Percentiles rank a stretch among this genome's conserved stretches.
Conservation (phyloP, 2,329 filamentous ascomycete genomes). For the Fusarium heterosporum region DNA sequence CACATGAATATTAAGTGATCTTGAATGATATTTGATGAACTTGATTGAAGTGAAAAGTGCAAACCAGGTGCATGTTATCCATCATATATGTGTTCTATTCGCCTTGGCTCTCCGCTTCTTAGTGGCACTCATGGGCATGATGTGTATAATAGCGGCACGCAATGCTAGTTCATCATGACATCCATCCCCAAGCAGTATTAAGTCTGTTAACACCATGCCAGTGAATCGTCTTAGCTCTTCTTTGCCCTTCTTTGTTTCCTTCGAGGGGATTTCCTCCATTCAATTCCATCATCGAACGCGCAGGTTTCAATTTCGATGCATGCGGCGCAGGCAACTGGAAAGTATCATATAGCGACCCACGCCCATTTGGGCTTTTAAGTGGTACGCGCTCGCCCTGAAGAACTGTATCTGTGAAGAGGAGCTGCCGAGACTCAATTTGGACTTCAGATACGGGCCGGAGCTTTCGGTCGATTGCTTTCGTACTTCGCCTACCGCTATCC, state of each 20-base stretch:
- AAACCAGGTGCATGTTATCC: neutral
- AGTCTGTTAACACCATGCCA: slow-evolving; percentile 48
- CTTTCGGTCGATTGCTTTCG: slow-evolving; percentile 2
- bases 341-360: slow-evolving; percentile 43
- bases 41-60: neutral
- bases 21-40: neutral
- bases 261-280: slow-evolving; percentile 39
- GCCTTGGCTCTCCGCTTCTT: no score
- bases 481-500: slow-evolving; percentile 7
- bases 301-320: slow-evolving; percentile 35
- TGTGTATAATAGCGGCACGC: neutral
- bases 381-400: slow-evolving; percentile 35
- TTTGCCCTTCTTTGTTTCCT: slow-evolving; percentile 21
- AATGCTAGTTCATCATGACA: slow-evolving; percentile 37
- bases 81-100: neutral
- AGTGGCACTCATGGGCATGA: neutral
- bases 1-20: neutral
- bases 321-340: slow-evolving; percentile 43
- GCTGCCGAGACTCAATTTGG: slow-evolving; percentile 36
- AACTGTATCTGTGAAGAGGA: slow-evolving; percentile 27
- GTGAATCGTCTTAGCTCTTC: slow-evolving; percentile 44
- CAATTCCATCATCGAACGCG: slow-evolving; percentile 45
- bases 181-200: slow-evolving; percentile 48
- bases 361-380: slow-evolving; percentile 29
- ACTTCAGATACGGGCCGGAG: slow-evolving; percentile 24